Base-by-base conservation (phyloP, 2,329 filamentous ascomycete genomes). In the Talaromyces amestolkiae region DNA sequence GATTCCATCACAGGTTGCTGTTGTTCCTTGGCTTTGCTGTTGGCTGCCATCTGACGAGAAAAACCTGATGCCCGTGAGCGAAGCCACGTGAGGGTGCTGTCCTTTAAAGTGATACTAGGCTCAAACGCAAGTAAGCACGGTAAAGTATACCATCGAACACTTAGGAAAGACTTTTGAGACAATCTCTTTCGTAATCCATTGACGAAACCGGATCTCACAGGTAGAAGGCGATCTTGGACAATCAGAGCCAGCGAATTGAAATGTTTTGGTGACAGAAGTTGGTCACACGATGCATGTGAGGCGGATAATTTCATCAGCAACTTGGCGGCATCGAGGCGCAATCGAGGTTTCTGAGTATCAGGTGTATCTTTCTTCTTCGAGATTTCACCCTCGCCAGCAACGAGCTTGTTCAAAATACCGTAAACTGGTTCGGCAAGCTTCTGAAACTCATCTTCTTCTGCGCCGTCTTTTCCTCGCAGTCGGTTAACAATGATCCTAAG, bases 61-160 rank as follows among this genome's bases (percentile, higher is more conserved):
- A 91, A 91, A 63, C 86, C 84, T 22, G 88, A 86, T 9, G 90
- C 88, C 15, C 93, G 87, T 53, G 93, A 94, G 61, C 91, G 89
- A 60, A 98, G 87, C 93, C 95, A 99, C 0, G 92, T 97, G 68
- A 91, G 87, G 3, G 92, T 89, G 49, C 89, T 87, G 59, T 87
- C 87, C 75, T 89, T 91, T 74, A 96, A 86, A 17, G 86, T 85
- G n/a, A 80, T 75, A 43, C 87, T 85, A 0, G 94, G 95, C 78
- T 99, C 95, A 75, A 95, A 97, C 1, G 95, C 94, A 37, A 93
- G 90, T 51, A 98, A 81, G 80, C 97, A 98, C 6, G 96, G 84
- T 47, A 97, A 89, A 0, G 92, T 91, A 76, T 96, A 95, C 83
- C 96, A 99, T 10, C 94, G 88, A 62, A 90, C 86, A 10, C 91